These are phyloP conservation scores for Aspergillus carbonarius DNA, from an alignment of 2,329 filamentous ascomycete genomes.

Conservation along the genomic window DNA sequence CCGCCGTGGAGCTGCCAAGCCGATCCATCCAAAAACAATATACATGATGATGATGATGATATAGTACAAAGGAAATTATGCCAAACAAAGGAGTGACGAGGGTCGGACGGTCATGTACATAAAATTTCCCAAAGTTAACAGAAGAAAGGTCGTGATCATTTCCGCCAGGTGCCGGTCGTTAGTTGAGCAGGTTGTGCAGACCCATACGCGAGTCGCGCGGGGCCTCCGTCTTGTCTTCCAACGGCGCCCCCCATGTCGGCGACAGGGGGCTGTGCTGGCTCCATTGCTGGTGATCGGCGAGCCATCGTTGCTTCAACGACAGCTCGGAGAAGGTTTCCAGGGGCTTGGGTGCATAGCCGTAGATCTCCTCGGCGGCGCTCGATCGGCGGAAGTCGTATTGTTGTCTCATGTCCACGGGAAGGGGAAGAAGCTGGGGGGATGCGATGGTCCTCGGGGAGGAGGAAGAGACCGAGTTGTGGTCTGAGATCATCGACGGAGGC, in stretches of 20 bases:
- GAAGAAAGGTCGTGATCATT: constrained; percentile 24
- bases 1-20: constrained; percentile 14
- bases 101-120: constrained; percentile 17
- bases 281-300: constrained; percentile 29
- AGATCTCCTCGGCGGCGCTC: constrained; percentile 29
- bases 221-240: constrained; percentile 22
- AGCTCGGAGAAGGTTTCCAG: constrained; percentile 27
- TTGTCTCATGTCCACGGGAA: constrained; percentile 46
- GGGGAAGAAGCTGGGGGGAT: constrained; percentile 42
- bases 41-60: constrained; percentile 17
- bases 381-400: constrained; percentile 36
- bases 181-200: constrained; percentile 40
- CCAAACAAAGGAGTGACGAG: constrained; percentile 17
- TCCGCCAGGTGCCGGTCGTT: constrained; percentile 17
- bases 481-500: constrained; percentile 69
- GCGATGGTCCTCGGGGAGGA: constrained; percentile 55
- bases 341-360: constrained; percentile 18
- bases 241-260: constrained; percentile 23
- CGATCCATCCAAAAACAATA: constrained; percentile 10
- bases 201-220: constrained; percentile 42
- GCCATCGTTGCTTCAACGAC: constrained; percentile 29
- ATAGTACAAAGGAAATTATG: constrained; percentile 23
- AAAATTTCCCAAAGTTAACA: constrained; percentile 14
- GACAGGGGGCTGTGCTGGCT: constrained; percentile 28
- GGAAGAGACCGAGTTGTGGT: constrained; percentile 63